These are phyloP conservation scores for Hypoxylon lienhwacheense DNA, from an alignment of 495 filamentous ascomycete genomes.

Conservation along the genomic window DNA sequence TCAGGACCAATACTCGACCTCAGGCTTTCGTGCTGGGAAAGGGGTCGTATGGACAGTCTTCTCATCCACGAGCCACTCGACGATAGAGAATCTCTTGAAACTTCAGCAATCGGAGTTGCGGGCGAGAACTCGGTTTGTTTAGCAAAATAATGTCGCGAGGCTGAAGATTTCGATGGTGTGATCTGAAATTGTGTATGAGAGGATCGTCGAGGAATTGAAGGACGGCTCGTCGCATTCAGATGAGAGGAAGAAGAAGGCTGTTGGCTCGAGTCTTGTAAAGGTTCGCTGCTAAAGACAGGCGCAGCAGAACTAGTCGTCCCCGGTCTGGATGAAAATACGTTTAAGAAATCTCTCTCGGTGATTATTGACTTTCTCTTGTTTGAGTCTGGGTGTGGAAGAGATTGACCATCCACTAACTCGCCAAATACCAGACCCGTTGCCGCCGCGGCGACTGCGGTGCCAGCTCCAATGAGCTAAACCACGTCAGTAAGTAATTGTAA, in stretches of 20 bases:
- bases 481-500: constrained; percentile 26
- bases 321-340: constrained; percentile 45
- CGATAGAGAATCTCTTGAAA: constrained; percentile 53
- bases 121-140: constrained; percentile 42
- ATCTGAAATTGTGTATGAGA: constrained; percentile 44
- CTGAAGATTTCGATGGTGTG: constrained; percentile 36
- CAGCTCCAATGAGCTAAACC: constrained; percentile 58
- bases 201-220: constrained; percentile 38
- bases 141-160: constrained; percentile 51
- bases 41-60: constrained; percentile 68
- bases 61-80: constrained; percentile 74
- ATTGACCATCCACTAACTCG: constrained; percentile 40
- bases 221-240: constrained; percentile 33
- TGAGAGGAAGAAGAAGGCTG: constrained; percentile 36
- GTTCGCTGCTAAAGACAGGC: constrained; percentile 41
- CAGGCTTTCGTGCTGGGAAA: constrained; percentile 71
- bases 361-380: constrained; percentile 50
- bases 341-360: constrained; percentile 44
- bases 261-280: constrained; percentile 39
- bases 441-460: constrained; percentile 62
- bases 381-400: constrained; percentile 29
- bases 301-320: constrained; percentile 42
- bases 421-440: constrained; percentile 59
- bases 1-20: constrained; percentile 66
- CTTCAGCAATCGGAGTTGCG: constrained; percentile 41